Conservation (phyloP, 176 grass and related monocot genomes). For the Avena sativa region DNA sequence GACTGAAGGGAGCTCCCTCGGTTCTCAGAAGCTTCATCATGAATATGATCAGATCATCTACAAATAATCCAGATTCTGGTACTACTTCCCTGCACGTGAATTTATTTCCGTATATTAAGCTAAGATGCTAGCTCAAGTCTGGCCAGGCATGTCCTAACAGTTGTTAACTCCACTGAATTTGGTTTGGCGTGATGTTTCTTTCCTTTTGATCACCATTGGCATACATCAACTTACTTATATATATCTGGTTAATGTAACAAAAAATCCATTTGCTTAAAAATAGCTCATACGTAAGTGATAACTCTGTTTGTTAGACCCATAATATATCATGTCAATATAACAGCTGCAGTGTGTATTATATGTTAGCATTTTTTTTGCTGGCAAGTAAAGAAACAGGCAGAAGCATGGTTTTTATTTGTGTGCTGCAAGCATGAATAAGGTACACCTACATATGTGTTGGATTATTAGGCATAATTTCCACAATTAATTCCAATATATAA, state of each 20-base stretch:
- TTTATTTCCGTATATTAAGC: not conserved
- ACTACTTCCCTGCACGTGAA: conserved; percentile 5
- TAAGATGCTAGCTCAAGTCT: conserved; percentile 5
- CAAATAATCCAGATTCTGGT: conserved; percentile 17
- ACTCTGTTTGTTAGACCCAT: not conserved
- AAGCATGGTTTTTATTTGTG: conserved; percentile 9
- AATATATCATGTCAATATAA: not conserved
- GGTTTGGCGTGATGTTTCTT: not conserved
- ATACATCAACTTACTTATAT: not conserved
- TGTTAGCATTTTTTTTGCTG: not conserved
- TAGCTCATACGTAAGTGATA: not conserved
- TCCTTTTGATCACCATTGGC: not conserved
- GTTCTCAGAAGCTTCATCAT: conserved; percentile 22
- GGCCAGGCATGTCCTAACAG: not conserved
- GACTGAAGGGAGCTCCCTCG: conserved; percentile 47
- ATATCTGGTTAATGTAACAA: not conserved
- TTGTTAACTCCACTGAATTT: not conserved
- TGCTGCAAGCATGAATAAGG: not conserved
- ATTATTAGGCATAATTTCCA: too few species aligned
- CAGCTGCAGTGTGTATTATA: not conserved
- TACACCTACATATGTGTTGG: not conserved
- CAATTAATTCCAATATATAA: too few species aligned
- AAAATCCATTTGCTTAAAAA: not conserved
- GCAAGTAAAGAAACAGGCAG: not conserved
- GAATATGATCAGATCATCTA: not conserved